Evolutionary conservation across 805 yeast species (phyloP), one percentile per base, ranked within the genome.

Genomic region (Pichia membranifaciens): DNA sequence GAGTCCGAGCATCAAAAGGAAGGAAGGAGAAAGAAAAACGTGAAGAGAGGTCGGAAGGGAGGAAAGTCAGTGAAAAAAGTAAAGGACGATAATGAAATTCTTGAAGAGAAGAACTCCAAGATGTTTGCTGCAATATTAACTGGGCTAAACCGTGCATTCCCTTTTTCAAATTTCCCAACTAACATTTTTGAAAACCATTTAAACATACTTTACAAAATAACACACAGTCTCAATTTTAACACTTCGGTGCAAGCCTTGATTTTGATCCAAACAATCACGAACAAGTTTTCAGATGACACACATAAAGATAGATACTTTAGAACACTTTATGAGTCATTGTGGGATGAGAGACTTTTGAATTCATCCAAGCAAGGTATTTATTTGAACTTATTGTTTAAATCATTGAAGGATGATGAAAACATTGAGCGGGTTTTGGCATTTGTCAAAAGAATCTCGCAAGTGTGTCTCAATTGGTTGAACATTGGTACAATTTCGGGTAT

Each of bases 111-210:
- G 57, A 85, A 82, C 58, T 76, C 95, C 38, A 87, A 86, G 58
- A 68, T 91, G 56, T 87, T 91, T 57, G 82, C 96, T 25, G 96
- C 96, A 15, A 75, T 93, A 48, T 76, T 93, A 54, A 88, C 99
- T 1, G 99, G 99, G 56, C 77, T 93, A 49, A 93, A 93, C 64
- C 85, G 99, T 68, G 90, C 98, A 0, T 91, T 87, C 74, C 98
- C 98, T 47, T 93, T 87, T 63, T 81, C 96, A 2, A 75, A 80
- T 53, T 71, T 93, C 46, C 82, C 88, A 16, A 75, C 80, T 34
- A 81, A 83, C 25, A 76, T 78, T 6, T 87, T 83, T 60, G 78
- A 80, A 54, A 72, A 76, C 51, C 97, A 93, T 67, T 71, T 91
- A 60, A 84, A 87, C 60, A 83, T 95, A 0, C 70, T 93, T 48